These are phyloP conservation scores for Furcasterigmium sp. DNA, from an alignment of 2,329 filamentous ascomycete species.

Conservation along the genomic window DNA sequence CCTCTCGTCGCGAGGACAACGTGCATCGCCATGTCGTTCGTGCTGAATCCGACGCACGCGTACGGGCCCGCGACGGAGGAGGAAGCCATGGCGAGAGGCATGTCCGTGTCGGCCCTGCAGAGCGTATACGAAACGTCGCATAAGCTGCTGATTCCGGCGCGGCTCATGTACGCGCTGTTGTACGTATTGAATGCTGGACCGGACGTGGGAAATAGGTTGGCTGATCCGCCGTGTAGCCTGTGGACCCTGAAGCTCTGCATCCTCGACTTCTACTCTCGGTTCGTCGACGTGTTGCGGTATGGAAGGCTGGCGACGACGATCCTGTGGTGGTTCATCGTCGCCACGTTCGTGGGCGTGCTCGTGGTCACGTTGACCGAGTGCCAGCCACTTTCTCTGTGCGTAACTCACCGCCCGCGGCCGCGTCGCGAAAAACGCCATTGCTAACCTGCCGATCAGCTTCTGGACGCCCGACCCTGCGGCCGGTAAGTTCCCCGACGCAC, in stretches of 20 bases:
- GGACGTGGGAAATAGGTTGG: not conserved
- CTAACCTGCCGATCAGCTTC: not conserved
- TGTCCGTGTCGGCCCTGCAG: slow-evolving; percentile 11
- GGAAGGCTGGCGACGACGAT: slow-evolving; percentile 14
- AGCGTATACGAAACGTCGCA: slow-evolving; percentile 16
- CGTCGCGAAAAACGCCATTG: not conserved
- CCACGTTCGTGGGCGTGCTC: slow-evolving; percentile 19
- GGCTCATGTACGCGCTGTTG: slow-evolving; percentile 24
- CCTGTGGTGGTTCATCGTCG: slow-evolving; percentile 19
- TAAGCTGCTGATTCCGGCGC: slow-evolving; percentile 19
- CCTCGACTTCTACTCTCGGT: slow-evolving; percentile 23
- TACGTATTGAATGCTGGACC: slow-evolving; percentile 6
- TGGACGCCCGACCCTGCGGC: not conserved
- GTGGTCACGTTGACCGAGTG: slow-evolving; percentile 21
- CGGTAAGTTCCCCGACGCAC: no score
- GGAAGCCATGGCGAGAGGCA: slow-evolving; percentile 12
- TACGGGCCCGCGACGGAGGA: slow-evolving; percentile 7
- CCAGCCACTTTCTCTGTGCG: slow-evolving; percentile 17
- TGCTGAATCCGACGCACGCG: slow-evolving; percentile 19
- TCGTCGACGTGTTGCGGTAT: slow-evolving; percentile 16
- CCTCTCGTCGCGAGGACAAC: slow-evolving; percentile 20
- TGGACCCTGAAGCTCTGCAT: slow-evolving; percentile 23
- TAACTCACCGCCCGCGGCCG: not conserved
- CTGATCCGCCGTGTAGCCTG: slow-evolving; percentile 13
- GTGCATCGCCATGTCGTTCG: slow-evolving; percentile 17